Base-by-base conservation (phyloP, 768 basidiomycete species). In the Paxillus rubicundulus region DNA sequence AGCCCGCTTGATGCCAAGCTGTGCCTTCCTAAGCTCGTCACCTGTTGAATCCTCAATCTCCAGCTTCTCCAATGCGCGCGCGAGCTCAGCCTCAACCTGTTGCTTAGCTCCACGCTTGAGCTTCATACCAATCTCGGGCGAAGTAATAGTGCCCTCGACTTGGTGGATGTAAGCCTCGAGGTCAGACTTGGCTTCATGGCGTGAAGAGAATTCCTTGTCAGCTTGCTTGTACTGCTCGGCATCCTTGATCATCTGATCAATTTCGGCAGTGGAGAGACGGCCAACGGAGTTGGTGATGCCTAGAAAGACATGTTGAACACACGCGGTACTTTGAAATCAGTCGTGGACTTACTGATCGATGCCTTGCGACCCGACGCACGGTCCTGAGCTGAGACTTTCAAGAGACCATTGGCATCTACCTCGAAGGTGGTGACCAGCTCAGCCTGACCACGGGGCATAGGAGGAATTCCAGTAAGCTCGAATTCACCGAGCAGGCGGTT, bases 201-300 rank as follows among this genome's bases (percentile, higher is more conserved):
- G 90, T 50, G 95, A 87, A 57, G 92, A 91, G 84, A 96, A 98
- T 72, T 98, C 97, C 79, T 94, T 97, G 82, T 93, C 90, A 24
- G 89, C 92, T 70, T 85, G 83, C 81, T 94, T 95, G 84, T 83
- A 97, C 73, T 94, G 92, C 74, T 98, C 96, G 49, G 97, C 66
- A 68, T 98, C 96, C 81, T 95, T 94, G 81, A 98, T 97, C 97
- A 98, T 98, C 77, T 98, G 95, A 67, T 98, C 95, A 59, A 99
- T 99, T 82, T 99, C 97, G 62, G 87, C 91, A 48, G 88, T 84
- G 44, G 96, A 97, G 62, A 99, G 85, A 76, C 97, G 95, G 61
- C 97, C 97, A 68, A 98, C 97, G 53, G 95, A 98, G 84, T 98
- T 99, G 75, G 93, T 94, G 74, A 98, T 96, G 75, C 87, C 88